Conservation (phyloP, 768 basidiomycete species). For the Boletus edulis region DNA sequence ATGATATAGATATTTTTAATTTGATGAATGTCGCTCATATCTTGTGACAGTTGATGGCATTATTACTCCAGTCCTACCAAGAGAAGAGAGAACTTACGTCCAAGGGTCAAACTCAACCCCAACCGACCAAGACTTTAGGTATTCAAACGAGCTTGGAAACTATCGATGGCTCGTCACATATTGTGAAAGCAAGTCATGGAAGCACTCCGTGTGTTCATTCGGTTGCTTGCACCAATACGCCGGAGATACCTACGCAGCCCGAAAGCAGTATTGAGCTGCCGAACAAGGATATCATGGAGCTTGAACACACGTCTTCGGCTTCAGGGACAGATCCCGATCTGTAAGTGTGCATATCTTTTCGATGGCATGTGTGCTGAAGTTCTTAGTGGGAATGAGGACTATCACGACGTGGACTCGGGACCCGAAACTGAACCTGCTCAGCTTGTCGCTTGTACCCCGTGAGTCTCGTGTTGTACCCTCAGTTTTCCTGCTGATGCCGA, state of each 20-base stretch:
- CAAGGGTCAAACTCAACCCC: background rate
- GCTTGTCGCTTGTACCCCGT: constrained; percentile 17
- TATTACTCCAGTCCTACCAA: constrained; percentile 25
- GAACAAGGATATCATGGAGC: background rate
- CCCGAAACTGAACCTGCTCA: background rate
- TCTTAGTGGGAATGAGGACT: background rate
- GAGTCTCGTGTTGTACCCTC: background rate
- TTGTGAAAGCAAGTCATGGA: background rate
- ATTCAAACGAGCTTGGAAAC: constrained; percentile 19
- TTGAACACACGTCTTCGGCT: background rate
- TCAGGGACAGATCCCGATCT: background rate
- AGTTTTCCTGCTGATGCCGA: background rate
- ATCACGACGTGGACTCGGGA: background rate
- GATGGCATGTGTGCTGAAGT: background rate
- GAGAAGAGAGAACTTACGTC: constrained; percentile 15
- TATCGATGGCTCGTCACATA: background rate
- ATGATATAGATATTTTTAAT: background rate
- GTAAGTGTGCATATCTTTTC: constrained; percentile 6
- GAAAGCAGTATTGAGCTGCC: background rate
- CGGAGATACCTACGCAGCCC: background rate
- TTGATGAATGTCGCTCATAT: background rate
- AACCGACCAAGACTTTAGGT: constrained; percentile 14
- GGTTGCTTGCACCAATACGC: background rate
- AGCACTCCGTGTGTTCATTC: background rate
- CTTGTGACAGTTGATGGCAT: constrained; percentile 19